Base-by-base conservation (phyloP, 1,284 basidiomycete genomes). In the Leccinum fallax region DNA sequence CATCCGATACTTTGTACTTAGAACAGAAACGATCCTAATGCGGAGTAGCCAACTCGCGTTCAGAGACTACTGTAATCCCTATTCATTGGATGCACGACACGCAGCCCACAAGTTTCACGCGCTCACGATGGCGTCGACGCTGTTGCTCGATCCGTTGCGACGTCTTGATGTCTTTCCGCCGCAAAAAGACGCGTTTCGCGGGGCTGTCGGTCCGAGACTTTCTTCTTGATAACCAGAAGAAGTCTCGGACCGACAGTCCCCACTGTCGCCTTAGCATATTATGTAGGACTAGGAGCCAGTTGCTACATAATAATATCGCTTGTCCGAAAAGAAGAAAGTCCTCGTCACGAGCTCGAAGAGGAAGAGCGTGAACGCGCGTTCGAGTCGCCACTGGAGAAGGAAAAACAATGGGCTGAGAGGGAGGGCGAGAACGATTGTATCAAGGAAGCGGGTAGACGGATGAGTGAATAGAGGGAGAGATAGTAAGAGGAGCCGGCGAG, bases 341-440 rank as follows among this genome's bases (percentile, higher is more conserved):
- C 81, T 95, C 70, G 85, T 95, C 15, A 89, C 93, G 63, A 96
- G 65, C 83, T 97, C n/a, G 90, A 94, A 69, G 88, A 88, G 63
- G 90, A 94, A 69, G 88, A 88, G 63, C 82, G 90, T 26, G 95
- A 97, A 70, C 84, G 87, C 49, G 72, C 71, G 10, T 88, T 90
- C 73, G 94, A 94, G 78, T 82, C 87, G 1, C 83, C 84, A 62
- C 68, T 84, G 58, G 88, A 87, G 52, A 84, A 86, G 63, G 81
- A 84, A 65, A 78, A 81, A 65, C 83, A 87, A 68, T 83, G 70
- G 77, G 19, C 78, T 9, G 80, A 80, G 38, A 78, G 80, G 53
- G 85, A 82, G 71, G 80, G 84, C 8, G 89, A 93, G 71, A 85
- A 85, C 28, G 90, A 93, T 69, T 80, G 80, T 38, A 87, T 95